These are phyloP conservation scores for Globisporangium canariense DNA, from an alignment of 352 stramenopile genomes.

Conservation along the genomic window DNA sequence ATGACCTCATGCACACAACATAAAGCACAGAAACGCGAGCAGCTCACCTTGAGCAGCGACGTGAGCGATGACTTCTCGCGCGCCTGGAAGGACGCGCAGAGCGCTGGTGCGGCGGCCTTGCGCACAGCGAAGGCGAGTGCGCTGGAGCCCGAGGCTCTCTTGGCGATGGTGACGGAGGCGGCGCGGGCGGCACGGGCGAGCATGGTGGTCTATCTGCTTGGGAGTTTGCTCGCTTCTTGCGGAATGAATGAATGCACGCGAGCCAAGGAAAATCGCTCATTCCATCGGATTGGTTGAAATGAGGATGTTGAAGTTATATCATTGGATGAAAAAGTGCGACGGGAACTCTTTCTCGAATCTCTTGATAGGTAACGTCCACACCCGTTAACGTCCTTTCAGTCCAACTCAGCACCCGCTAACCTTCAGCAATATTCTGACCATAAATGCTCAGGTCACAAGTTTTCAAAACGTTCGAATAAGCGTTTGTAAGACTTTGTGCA, in stretches of 20 bases:
- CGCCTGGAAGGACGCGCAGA: slow-evolving; percentile 34
- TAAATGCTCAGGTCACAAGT: too few relatives aligned
- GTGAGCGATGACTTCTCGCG: slow-evolving; percentile 54
- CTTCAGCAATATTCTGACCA: too few relatives aligned
- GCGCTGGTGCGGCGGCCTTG: slow-evolving; percentile 16
- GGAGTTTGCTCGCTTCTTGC: slow-evolving; percentile 7
- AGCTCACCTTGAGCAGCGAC: slow-evolving; percentile 34
- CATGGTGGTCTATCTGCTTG: slow-evolving; percentile 22
- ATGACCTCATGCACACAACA: not conserved
- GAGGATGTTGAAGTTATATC: not conserved
- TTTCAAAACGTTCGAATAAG: too few relatives aligned
- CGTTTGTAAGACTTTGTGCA: too few relatives aligned
- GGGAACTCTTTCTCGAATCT: slow-evolving; percentile 16
- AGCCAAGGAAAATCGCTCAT: not conserved
- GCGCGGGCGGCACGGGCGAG: slow-evolving; percentile 42
- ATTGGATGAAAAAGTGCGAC: slow-evolving; percentile 5
- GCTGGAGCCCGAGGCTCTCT: slow-evolving; percentile 22
- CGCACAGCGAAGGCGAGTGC: slow-evolving; percentile 11
- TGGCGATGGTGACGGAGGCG: slow-evolving; percentile 24
- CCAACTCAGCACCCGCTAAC: too few relatives aligned
- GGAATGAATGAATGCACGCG: slow-evolving; percentile 5
- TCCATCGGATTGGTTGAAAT: not conserved
- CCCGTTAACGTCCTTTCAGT: too few relatives aligned
- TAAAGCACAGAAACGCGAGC: not conserved
- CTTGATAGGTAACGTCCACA: not conserved